Base-by-base conservation (phyloP, 2,329 filamentous ascomycete species). In the Penicillium capsulatum region DNA sequence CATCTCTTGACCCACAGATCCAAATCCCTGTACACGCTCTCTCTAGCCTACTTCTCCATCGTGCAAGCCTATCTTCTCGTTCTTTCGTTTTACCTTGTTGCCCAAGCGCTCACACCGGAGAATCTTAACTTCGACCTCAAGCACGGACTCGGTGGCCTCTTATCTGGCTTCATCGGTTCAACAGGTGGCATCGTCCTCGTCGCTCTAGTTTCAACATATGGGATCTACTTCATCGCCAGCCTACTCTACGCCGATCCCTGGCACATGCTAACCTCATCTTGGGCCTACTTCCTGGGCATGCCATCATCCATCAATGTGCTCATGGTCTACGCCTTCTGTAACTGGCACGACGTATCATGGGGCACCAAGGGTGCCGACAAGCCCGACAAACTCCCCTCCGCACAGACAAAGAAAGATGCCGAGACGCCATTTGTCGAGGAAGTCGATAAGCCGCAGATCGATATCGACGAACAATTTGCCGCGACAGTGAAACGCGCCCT, bases 261-360 rank as follows among this genome's bases (percentile, higher is more conserved):
- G 91, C 91, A 97, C 78, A 96, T 96, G 89, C 91, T 97, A 74
- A 91, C 90, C 63, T 95, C 90, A 2, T 96, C 94, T 76, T 84
- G 84, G 20, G 81, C 86, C 61, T 96, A 96, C 65, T 74, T 96
- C 52, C 70, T 95, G 39, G 80, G 94, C 61, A 91, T 90, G 79
- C 92, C 89, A 9, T 92, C 88, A 9, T 95, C 94, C 70, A 88
- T 94, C 79, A 97, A 97, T 74, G 91, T 97, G 55, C 82, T 97
- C 61, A 96, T 94, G 79, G 88, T 97, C 36, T 97, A 96, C 69
- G 88, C 91, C 44, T 97, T 95, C 77, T 92, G 88, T 81, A 96
- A 97, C 73, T 96, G 90, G 91, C 91, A 97, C 70, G 91, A 97
- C 72, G 91, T 97, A 36, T 95, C 90, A 9, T 96, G 91, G 89